These are phyloP conservation scores for Colletotrichum theobromicola DNA, from an alignment of 2,329 filamentous ascomycete genomes.

Conservation along the genomic window DNA sequence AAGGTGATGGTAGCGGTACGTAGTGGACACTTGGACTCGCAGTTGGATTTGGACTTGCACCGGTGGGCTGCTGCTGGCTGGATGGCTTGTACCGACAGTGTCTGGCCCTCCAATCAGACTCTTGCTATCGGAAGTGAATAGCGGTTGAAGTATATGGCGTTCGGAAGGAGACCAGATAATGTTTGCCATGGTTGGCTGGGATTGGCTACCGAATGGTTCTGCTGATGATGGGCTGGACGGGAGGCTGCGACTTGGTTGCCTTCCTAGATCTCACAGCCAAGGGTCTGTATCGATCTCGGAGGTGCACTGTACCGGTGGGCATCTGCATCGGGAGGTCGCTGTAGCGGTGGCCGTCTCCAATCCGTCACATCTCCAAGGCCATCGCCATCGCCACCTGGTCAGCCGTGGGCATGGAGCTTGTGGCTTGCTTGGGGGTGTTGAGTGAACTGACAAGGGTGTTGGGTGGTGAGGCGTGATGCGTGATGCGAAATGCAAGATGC, in stretches of 20 bases:
- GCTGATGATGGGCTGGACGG: not conserved
- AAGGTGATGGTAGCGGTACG: not conserved
- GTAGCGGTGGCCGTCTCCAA: not conserved
- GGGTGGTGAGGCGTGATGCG: not conserved
- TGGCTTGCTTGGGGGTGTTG: not conserved
- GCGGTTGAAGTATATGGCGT: not conserved
- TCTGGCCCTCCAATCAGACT: not conserved
- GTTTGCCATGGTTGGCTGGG: not conserved
- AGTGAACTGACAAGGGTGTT: not conserved
- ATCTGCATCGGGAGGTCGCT: not conserved
- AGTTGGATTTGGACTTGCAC: not conserved
- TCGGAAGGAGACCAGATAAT: not conserved
- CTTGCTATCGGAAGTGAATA: not conserved
- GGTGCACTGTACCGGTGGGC: constrained; percentile 1
- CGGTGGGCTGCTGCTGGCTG: not conserved
- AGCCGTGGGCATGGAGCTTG: not conserved
- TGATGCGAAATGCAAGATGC: not conserved
- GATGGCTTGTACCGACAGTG: not conserved
- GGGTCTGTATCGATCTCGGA: constrained; percentile 8
- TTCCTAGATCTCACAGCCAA: constrained; percentile 13
- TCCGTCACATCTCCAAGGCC: not conserved
- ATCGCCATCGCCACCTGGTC: not conserved
- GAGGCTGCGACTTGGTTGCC: constrained; percentile 10
- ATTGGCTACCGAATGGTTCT: not conserved
- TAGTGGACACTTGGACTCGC: not conserved